phyloP scores from a whole-genome alignment of 805 yeast genomes.

The Nakazawaea sp. region DNA sequence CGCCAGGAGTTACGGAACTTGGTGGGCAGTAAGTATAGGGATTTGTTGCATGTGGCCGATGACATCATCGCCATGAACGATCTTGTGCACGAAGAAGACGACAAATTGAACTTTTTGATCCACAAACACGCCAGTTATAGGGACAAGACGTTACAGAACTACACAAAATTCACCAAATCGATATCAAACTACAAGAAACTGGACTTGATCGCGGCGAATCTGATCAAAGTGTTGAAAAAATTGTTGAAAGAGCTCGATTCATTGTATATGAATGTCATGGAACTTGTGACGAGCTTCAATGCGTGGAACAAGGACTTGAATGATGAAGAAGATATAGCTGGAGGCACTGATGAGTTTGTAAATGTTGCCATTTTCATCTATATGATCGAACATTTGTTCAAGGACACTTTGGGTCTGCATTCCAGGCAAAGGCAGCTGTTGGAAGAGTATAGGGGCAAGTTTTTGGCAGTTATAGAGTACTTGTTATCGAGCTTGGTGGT shows the following conservation, averaged over 20 bases:
- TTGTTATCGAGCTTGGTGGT: slow-evolving; percentile 16
- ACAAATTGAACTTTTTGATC: slow-evolving; percentile 19
- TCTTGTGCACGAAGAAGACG: slow-evolving; percentile 19
- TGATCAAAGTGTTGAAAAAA: slow-evolving; percentile 16
- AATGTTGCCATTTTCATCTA: slow-evolving; percentile 13
- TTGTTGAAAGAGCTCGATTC: slow-evolving; percentile 20
- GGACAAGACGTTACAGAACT: slow-evolving; percentile 14
- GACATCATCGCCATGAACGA: slow-evolving; percentile 27
- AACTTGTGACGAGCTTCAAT: slow-evolving; percentile 3
- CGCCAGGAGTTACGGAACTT: slow-evolving; percentile 20
- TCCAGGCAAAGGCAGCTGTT: neutral
- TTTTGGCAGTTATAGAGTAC: slow-evolving; percentile 14
- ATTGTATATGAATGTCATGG: neutral
- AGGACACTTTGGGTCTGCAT: slow-evolving; percentile 9
- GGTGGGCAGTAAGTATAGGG: slow-evolving; percentile 28
- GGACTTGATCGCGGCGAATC: slow-evolving; percentile 14
- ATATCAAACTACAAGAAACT: slow-evolving; percentile 6
- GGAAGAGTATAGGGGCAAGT: slow-evolving; percentile 1
- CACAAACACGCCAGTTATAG: slow-evolving; percentile 22
- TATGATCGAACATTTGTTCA: slow-evolving; percentile 18
- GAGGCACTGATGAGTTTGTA: neutral
- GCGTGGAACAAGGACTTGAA: slow-evolving; percentile 17
- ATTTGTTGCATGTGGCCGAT: slow-evolving; percentile 28
- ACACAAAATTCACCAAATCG: slow-evolving; percentile 15
- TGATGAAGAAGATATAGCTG: slow-evolving; percentile 17